phyloP scores from a whole-genome alignment of 2,329 filamentous ascomycete genomes.

The Neopestalotiopsis sp. region DNA sequence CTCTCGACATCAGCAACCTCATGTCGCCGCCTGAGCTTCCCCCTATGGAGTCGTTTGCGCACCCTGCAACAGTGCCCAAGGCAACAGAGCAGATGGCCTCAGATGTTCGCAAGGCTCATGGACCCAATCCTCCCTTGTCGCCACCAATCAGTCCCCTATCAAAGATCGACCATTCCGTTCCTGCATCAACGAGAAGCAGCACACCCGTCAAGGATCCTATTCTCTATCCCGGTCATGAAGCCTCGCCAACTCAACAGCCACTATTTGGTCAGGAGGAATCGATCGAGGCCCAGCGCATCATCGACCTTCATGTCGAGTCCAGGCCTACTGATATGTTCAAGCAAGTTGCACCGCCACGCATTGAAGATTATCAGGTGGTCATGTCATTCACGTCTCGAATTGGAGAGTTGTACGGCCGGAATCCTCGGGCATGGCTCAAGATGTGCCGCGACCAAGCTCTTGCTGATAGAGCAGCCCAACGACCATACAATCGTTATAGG shows the following conservation, averaged over 20 bases:
- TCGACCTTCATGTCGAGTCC: conserved; percentile 56
- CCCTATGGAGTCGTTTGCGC: conserved; percentile 57
- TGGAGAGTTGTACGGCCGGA: conserved; percentile 48
- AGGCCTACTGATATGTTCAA: conserved; percentile 49
- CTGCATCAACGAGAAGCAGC: conserved; percentile 34
- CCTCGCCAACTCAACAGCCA: conserved; percentile 51
- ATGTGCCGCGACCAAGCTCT: conserved; percentile 57
- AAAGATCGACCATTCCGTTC: conserved; percentile 38
- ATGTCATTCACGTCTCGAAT: conserved; percentile 60
- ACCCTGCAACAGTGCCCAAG: conserved; percentile 30
- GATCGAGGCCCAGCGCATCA: conserved; percentile 50
- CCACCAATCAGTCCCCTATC: conserved; percentile 63
- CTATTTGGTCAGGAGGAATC: conserved; percentile 53
- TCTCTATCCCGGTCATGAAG: conserved; percentile 58
- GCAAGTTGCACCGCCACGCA: conserved; percentile 51
- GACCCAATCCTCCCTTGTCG: conserved; percentile 54
- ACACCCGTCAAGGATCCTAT: conserved; percentile 59
- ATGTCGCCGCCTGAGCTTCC: conserved; percentile 68
- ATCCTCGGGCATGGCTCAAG: conserved; percentile 54
- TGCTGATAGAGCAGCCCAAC: conserved; percentile 52
- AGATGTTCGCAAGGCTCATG: conserved; percentile 37
- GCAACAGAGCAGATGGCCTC: conserved; percentile 32
- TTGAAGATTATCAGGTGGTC: conserved; percentile 59
- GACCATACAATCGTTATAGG: conserved; percentile 41
- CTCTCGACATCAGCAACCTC: conserved; percentile 57